Evolutionary conservation across 2,329 filamentous ascomycete species (phyloP).

Genomic region (Penicillium sp.): DNA sequence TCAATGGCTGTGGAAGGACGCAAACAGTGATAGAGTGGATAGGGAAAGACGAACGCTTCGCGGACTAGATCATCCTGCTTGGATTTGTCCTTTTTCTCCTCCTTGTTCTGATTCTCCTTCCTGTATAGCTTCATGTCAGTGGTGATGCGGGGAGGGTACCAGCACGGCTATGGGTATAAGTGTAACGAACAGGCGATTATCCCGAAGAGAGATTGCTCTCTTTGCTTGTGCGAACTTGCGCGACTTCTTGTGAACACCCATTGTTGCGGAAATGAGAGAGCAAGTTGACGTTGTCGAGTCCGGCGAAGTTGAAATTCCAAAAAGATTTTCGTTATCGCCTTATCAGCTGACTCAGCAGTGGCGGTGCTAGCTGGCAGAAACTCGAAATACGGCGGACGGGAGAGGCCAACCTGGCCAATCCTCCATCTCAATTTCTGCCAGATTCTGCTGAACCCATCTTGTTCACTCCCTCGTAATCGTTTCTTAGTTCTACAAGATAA

Average conservation of each 20-base stretch:
- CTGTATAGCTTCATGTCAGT: conserved; percentile 12
- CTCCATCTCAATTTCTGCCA: too few relatives aligned
- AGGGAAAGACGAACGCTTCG: conserved; percentile 21
- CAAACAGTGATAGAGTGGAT: not conserved
- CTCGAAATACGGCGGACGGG: too few relatives aligned
- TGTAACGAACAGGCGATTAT: conserved; percentile 66
- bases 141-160: not conserved
- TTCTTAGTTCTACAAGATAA: too few relatives aligned
- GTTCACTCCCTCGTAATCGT: too few relatives aligned
- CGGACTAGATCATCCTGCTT: conserved; percentile 27
- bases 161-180: not conserved
- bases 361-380: too few relatives aligned
- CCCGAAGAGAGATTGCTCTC: conserved; percentile 78
- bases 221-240: conserved; percentile 89
- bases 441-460: too few relatives aligned
- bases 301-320: not conserved
- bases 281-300: not conserved
- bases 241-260: conserved; percentile 89
- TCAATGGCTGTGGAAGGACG: not conserved
- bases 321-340: conserved; percentile 1
- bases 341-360: not conserved
- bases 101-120: conserved; percentile 23
- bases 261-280: conserved; percentile 43
- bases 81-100: conserved; percentile 21
- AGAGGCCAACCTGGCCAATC: too few relatives aligned